phyloP scores from a whole-genome alignment of 768 basidiomycete genomes.

The Psilocybe cyanescens region DNA sequence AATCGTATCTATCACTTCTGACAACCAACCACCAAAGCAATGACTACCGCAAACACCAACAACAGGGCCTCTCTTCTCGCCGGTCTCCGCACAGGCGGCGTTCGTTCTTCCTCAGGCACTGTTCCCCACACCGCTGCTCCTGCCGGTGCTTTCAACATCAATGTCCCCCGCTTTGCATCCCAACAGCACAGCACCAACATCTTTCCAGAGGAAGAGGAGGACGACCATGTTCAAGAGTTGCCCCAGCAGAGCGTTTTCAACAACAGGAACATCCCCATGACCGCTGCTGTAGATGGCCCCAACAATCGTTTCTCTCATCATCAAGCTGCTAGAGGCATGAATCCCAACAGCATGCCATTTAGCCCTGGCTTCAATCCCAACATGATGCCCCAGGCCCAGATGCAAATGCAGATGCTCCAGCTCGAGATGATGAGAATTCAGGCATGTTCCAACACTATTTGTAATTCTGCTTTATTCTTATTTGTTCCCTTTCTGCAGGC shows the following conservation, averaged over 20 bases:
- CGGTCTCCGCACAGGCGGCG: constrained; percentile 89
- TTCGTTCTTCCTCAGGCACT: constrained; percentile 69
- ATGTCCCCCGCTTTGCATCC: constrained; percentile 57
- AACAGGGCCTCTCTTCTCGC: constrained; percentile 84
- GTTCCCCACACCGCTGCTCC: constrained; percentile 75
- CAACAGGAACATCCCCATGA: constrained; percentile 61
- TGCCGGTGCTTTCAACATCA: constrained; percentile 63
- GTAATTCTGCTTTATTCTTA: constrained; percentile 13
- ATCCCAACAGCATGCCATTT: constrained; percentile 59
- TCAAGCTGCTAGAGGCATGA: constrained; percentile 53
- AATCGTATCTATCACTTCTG: constrained; percentile 36
- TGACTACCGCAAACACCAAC: constrained; percentile 53
- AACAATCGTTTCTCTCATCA: constrained; percentile 72
- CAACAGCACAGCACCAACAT: constrained; percentile 44
- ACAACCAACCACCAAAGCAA: constrained; percentile 35
- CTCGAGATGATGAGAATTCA: constrained; percentile 82
- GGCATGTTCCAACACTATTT: constrained; percentile 43
- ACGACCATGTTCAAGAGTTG: constrained; percentile 64
- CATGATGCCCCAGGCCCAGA: constrained; percentile 45
- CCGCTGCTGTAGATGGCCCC: constrained; percentile 72
- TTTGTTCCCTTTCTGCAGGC: constrained; percentile 43
- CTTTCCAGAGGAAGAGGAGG: constrained; percentile 60
- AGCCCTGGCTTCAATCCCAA: constrained; percentile 52
- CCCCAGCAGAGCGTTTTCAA: constrained; percentile 48
- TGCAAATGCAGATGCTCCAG: constrained; percentile 87